phyloP scores from a whole-genome alignment of 495 filamentous ascomycete genomes.

The Podospora anserina region DNA sequence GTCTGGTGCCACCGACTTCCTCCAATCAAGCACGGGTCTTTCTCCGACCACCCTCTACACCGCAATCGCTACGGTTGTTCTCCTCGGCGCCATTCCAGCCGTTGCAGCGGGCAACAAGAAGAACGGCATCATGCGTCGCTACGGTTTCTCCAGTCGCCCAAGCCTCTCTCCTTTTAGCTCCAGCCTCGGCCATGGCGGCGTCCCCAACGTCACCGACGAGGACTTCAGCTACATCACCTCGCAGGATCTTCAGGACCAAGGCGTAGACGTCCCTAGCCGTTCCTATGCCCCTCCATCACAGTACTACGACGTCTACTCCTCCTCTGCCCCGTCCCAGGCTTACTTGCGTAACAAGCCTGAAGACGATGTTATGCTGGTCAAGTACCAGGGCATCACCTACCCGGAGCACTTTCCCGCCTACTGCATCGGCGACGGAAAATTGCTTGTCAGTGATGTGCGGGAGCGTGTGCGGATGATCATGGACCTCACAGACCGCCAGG shows the following conservation, averaged over 20 bases:
- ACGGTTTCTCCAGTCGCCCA: constrained; percentile 53
- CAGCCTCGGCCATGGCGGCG: constrained; percentile 42
- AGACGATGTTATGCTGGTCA: constrained; percentile 76
- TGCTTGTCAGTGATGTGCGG: constrained; percentile 65
- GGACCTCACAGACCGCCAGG: constrained; percentile 55
- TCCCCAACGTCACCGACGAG: constrained; percentile 65
- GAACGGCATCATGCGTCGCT: constrained; percentile 57
- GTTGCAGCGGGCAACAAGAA: constrained; percentile 35
- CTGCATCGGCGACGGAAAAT: constrained; percentile 72
- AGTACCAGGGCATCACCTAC: constrained; percentile 67
- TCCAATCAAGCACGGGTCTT: constrained; percentile 49
- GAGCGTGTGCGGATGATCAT: constrained; percentile 61
- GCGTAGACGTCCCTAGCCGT: constrained; percentile 21
- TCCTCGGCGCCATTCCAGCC: constrained; percentile 50
- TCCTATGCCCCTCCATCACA: constrained; percentile 37
- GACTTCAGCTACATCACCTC: constrained; percentile 81
- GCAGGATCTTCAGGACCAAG: constrained; percentile 56
- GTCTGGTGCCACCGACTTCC: constrained; percentile 53
- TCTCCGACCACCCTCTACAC: constrained; percentile 46
- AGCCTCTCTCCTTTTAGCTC: constrained; percentile 56
- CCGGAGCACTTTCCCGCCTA: constrained; percentile 76
- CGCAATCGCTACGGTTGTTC: constrained; percentile 42
- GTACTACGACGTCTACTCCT: constrained; percentile 29
- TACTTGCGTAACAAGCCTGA: constrained; percentile 41
- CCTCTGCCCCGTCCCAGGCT: constrained; percentile 23